Base-by-base conservation (phyloP, 2,329 filamentous ascomycete species). In the Stemphylium beticola region DNA sequence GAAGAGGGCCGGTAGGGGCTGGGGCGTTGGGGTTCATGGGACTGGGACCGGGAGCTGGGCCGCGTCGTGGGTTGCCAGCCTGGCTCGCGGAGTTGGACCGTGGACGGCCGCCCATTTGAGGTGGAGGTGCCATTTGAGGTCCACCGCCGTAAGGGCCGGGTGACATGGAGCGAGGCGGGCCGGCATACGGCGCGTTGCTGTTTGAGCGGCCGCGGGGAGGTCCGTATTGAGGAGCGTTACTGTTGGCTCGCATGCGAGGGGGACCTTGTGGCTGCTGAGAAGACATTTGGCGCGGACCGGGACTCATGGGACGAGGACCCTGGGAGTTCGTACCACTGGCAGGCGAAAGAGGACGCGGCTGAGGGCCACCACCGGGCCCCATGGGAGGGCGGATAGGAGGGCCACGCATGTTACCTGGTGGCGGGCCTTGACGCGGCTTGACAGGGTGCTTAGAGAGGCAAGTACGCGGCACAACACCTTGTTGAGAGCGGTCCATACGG, bases 361-460 rank as follows among this genome's bases (percentile, higher is more conserved):
- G 67, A 55, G 68, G 66, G 44, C 66, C 56, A 39, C 69, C 67
- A n/a, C 64, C 64, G 8, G 71, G 71, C 26, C 67, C 66, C 66
- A 71, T 72, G n/a, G 66, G 65, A 33, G 67, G 60, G 41, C 65
- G 64, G 20, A 65, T 56, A 37, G 69, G 67, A 18, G 72, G 70
- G 22, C 69, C 65, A 17, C 70, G 71, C 65, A 69, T 69, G 38
- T 41, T 41, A 8, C 69, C 66, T 43, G 62, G 63, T 32, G 66
- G 67, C 46, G 69, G 80, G 29, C 79, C 78, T 49, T 85, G 81
- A 40, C 92, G 89, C 41, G 93, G 91, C 81, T 96, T 97, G 59
- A 98, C 90, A 15, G 93, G 92, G 44, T 92, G 88, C 53, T 92
- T 90, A 12, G 95, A 98, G 44, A 99, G 83, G 78, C 95, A 99